Evolutionary conservation across 2,329 filamentous ascomycete species (phyloP), one percentile per base, ranked within the genome.

Genomic region (Botryotinia globosa): DNA sequence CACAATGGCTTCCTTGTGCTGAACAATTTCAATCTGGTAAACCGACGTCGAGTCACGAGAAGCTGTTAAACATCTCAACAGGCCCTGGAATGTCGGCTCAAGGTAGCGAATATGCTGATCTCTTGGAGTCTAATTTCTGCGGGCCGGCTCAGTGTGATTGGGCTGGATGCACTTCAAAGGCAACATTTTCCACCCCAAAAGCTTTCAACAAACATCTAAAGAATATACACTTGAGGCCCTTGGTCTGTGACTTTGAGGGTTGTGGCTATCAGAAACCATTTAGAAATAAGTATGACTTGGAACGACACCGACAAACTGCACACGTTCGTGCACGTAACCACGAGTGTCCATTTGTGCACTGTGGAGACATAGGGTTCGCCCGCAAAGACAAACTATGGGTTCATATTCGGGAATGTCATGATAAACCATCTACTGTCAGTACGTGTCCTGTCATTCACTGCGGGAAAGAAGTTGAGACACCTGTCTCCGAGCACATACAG

Each of bases 241-340:
- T 71, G 7, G 18, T 66, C 6, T 71, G 69, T 56, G 61, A n/a
- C 7, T 9, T 37, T 3, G 14, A 4, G 9, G 69, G 69, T 4
- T 71, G 69, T 1, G 69, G 69, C 3, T 71, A 66, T 42, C 69
- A 71, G 34, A 71, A 66, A 44, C 69, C 69, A 18, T 71, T 71
- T 32, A 39, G 69, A 12, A 71, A 71, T 29, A 71, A 71, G 29
- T 34, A 71, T 58, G 69, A 71, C 18, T 29, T 71, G 48, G 69
- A 71, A 20, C 18, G 69, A 4, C 69, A 71, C 34, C 44, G 29
- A 29, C 44, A 29, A 25, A 71, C 69, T 12, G 45, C 48, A 22
- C 69, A 71, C 22, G 6, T 66, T 32, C 42, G 63, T 8, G 10
- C 62, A 32, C 39, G 62, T 32, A 64, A 64, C 10, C n/a, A 63